Percentiles rank a stretch among this genome's conserved stretches.
These are phyloP conservation scores for Kurtzmaniella quercitrusa DNA, from an alignment of 1,139 yeast species.

Conservation along the genomic window DNA sequence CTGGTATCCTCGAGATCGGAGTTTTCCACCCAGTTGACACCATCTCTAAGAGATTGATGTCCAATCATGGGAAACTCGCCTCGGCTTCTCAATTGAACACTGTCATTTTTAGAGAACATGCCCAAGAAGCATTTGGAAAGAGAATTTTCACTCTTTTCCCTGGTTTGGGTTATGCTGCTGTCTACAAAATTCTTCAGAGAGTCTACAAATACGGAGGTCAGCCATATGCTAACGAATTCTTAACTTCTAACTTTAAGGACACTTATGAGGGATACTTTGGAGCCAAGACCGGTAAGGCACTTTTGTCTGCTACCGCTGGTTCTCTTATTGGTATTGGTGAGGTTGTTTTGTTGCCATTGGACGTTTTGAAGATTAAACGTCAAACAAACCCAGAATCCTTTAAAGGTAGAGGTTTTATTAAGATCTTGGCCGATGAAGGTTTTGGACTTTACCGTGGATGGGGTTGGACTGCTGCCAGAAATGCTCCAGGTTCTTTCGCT, in stretches of 20 bases:
- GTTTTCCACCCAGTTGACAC: slow-evolving; percentile 99
- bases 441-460: slow-evolving; percentile 93
- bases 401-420: slow-evolving; percentile 93
- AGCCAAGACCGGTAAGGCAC: slow-evolving; percentile 92
- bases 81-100: slow-evolving; percentile 64
- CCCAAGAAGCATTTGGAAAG: slow-evolving; percentile 63
- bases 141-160: slow-evolving; percentile 88
- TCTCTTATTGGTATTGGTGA: slow-evolving; percentile 97
- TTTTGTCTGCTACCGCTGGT: slow-evolving; percentile 96
- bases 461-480: slow-evolving; percentile 99
- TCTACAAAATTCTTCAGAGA: slow-evolving; percentile 93
- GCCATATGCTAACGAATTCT: slow-evolving; percentile 94
- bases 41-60: slow-evolving; percentile 95
- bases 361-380: slow-evolving; percentile 94
- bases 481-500: slow-evolving; percentile 98
- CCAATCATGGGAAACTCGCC: slow-evolving; percentile 76
- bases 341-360: slow-evolving; percentile 90
- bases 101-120: slow-evolving; percentile 84
- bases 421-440: slow-evolving; percentile 86
- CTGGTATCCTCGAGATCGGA: slow-evolving; percentile 94
- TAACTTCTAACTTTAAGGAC: slow-evolving; percentile 68
- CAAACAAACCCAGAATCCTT: slow-evolving; percentile 98
- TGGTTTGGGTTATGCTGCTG: slow-evolving; percentile 97
- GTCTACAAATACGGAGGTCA: slow-evolving; percentile 99
- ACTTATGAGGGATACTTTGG: slow-evolving; percentile 78